A percentile compares a stretch with the other conserved stretches of the same genome.
These are phyloP conservation scores for Emydomyces testavorans DNA, from an alignment of 2,329 filamentous ascomycete species.

Conservation along the genomic window DNA sequence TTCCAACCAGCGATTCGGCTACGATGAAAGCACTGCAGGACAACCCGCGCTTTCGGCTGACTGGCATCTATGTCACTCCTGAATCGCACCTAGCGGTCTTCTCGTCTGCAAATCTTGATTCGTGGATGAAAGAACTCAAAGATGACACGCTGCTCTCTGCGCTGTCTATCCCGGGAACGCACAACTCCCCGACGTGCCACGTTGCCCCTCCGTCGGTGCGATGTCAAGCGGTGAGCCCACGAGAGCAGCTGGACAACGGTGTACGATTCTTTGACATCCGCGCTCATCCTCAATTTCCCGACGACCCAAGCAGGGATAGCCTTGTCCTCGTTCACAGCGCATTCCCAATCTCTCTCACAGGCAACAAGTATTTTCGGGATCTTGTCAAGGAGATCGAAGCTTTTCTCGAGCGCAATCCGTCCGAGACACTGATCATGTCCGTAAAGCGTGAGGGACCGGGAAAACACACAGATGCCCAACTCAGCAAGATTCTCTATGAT, in stretches of 20 bases:
- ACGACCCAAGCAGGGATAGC: conserved; percentile 49
- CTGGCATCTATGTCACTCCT: conserved; percentile 52
- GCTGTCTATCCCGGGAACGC: conserved; percentile 85
- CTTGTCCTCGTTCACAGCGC: conserved; percentile 78
- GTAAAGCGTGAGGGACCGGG: conserved; percentile 87
- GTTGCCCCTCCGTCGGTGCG: conserved; percentile 81
- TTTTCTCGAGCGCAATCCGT: conserved; percentile 67
- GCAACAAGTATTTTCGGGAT: conserved; percentile 64
- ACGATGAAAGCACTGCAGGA: conserved; percentile 48
- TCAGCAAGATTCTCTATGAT: conserved; percentile 59
- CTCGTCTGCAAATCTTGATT: conserved; percentile 55
- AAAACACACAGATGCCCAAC: conserved; percentile 63
- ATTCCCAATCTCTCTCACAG: conserved; percentile 77
- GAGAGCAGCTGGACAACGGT: conserved; percentile 73
- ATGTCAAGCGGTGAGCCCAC: conserved; percentile 71
- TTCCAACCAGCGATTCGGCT: conserved; percentile 47
- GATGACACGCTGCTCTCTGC: conserved; percentile 63
- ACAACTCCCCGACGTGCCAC: conserved; percentile 83
- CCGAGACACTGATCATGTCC: conserved; percentile 73
- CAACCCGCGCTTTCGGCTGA: conserved; percentile 47
- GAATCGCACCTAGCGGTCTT: conserved; percentile 50
- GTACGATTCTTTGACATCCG: conserved; percentile 91
- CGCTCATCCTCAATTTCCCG: conserved; percentile 53
- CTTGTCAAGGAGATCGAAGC: conserved; percentile 58
- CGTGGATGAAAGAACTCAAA: conserved; percentile 71